Conservation (phyloP, 176 grass and related monocot species). For the sorghum (Sorghum bicolor) region Sorghum_bicolor_NCBIv3 NC_012874.2:67285501-67286000, state of each 20-base stretch:
- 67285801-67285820: constrained; percentile 13
- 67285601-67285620: no score
- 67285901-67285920: not conserved
- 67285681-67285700: not conserved
- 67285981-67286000: not conserved
- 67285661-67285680: not conserved
- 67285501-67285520: not conserved
- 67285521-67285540: not conserved
- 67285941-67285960: not conserved
- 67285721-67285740: constrained; percentile 52
- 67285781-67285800: constrained; percentile 3
- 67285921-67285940: not conserved
- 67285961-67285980: no score
- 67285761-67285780: constrained; percentile 45
- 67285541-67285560: not conserved
- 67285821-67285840: constrained; percentile 16
- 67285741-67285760: constrained; percentile 13
- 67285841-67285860: not conserved
- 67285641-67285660: not conserved
- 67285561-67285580: no score
- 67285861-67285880: not conserved
- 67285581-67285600: no score
- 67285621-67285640: no score
- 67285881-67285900: not conserved
- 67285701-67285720: not conserved